Percentiles rank a stretch among this genome's conserved stretches.
Conservation (phyloP, 1,139 yeast species). For the Nadsonia commutata region DNA sequence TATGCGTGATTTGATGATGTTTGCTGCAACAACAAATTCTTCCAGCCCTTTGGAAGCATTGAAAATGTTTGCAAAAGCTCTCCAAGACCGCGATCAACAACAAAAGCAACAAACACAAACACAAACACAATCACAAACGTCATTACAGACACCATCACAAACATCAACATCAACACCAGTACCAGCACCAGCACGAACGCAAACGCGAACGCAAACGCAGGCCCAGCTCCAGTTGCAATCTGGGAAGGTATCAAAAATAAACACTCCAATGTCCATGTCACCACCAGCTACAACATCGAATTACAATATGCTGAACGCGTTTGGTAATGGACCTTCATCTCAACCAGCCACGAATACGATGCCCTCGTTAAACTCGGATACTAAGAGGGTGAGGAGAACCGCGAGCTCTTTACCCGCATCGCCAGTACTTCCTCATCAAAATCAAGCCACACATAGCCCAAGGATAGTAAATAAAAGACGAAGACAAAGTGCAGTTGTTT, state of each 20-base stretch:
- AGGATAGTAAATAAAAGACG: background rate
- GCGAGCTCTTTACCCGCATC: background rate
- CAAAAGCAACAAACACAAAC: constrained; percentile 6
- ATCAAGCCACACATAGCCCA: background rate
- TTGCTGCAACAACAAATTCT: constrained; percentile 29
- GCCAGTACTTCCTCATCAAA: background rate
- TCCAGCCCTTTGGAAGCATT: constrained; percentile 48
- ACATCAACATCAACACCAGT: background rate
- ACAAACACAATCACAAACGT: constrained; percentile 6
- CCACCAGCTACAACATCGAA: background rate
- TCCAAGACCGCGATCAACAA: constrained; percentile 11
- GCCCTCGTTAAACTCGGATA: no score
- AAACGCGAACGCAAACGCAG: background rate
- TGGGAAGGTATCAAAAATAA: background rate
- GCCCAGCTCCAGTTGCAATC: background rate
- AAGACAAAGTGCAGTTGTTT: background rate
- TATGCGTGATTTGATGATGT: constrained; percentile 49
- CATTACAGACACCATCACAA: constrained; percentile 4
- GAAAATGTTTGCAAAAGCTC: constrained; percentile 30
- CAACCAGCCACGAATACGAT: background rate
- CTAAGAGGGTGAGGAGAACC: background rate
- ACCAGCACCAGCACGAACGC: background rate
- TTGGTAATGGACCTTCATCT: background rate
- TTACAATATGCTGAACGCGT: background rate
- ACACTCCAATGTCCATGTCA: background rate